Base-by-base conservation (phyloP, 345 rosid genomes). In the Mercurialis annua region DNA sequence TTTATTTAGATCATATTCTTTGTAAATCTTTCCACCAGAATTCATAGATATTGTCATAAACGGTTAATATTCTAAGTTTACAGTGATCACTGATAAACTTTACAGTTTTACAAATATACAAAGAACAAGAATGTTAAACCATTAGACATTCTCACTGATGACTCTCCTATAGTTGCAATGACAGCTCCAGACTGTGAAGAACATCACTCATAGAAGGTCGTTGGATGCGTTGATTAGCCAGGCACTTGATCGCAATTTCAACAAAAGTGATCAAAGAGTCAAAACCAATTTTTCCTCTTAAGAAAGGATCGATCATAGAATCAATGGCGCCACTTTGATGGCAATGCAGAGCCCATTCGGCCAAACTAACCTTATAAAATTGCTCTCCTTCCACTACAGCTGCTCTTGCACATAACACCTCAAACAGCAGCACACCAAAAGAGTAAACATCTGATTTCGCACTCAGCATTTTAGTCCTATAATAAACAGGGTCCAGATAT, bases 391-490 rank as follows among this genome's bases (percentile, higher is more conserved):
- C 47, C 26, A 58, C 16, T n/a, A 64, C 47, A 26, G 68, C 49
- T 36, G 69, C 59, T 38, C 59, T 21, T 8, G 60, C 69, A 23
- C 33, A 65, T 2, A 65, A 14, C 16, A 65, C 69, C 17, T 65
- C 69, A 12, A 52, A 17, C 59, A 65, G 10, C 47, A 65, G 26
- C 23, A 65, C 69, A 0, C 69, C 69, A 2, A 65, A 65, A 21
- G 69, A 65, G 56, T 65, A 65, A 12, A 65, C 59, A 53, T 65
- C 69, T 7, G 69, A 65, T 36, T 65, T 65, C 49, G 36, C 43
- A 23, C 60, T 65, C 31, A 65, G 16, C 16, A 26, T 52, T 65
- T 15, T 52, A 40, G 6, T 52, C 17, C 57, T 33, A 18, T 65
- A 65, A 21, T 65, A 65, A 24, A 8, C 31, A 26, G 69, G 61